A percentile compares a stretch with the other conserved stretches of the same genome.
Evolutionary conservation across 164 flowering plant genomes (phyloP).

Genomic region (Nelumbo lutea): DNA sequence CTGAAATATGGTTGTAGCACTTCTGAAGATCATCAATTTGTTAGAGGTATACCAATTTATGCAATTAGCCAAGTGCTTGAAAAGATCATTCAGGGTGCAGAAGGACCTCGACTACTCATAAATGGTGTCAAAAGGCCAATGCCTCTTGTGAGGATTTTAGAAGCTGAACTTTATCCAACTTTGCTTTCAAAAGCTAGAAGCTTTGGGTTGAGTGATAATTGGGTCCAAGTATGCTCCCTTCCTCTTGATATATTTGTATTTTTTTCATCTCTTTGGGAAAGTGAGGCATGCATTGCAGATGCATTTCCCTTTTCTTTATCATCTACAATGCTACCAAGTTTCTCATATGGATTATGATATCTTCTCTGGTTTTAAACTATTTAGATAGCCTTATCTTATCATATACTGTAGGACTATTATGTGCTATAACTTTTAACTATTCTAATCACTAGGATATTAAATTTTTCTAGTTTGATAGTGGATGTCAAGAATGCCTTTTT

Average conservation of each 20-base stretch:
- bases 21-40: conserved; percentile 91
- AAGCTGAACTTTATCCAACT: conserved; percentile 91
- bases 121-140: conserved; percentile 79
- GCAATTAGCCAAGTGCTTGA: conserved; percentile 74
- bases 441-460: no score
- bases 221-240: conserved; percentile 66
- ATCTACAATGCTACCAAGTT: neutral
- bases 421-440: no score
- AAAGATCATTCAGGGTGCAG: conserved; percentile 61
- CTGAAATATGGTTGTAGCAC: conserved; percentile 67
- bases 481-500: no score
- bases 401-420: no score
- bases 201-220: conserved; percentile 77
- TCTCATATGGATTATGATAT: neutral
- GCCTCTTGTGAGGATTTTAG: conserved; percentile 82
- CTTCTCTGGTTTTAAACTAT: neutral
- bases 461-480: no score
- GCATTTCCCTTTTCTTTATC: neutral
- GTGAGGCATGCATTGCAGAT: no score
- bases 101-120: conserved; percentile 68
- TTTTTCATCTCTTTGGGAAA: neutral
- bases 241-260: conserved; percentile 1
- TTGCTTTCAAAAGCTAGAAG: conserved; percentile 95
- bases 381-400: no score
- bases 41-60: conserved; percentile 82